Evolutionary conservation across 2,329 filamentous ascomycete species (phyloP), one percentile per base, ranked within the genome.

Genomic region (Epichloe scottii): DNA sequence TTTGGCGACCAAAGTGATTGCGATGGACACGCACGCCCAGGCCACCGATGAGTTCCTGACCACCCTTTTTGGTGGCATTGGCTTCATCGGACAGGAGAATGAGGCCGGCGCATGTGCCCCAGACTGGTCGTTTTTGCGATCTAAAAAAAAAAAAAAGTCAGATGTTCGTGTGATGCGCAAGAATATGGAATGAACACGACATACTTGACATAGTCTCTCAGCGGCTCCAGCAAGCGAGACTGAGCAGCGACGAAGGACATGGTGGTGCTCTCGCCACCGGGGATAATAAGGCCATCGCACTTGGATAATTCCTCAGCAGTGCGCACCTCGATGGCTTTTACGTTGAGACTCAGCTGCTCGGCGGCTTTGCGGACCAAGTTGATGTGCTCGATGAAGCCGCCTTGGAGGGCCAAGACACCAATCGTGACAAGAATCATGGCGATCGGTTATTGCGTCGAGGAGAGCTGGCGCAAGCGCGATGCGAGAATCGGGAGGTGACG

Each of bases 61-160:
- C 91, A 42, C 89, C 89, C 61, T 86, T 83, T 66, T 96, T 97
- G 38, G 87, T 89, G 55, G 84, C 80, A 65, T 91, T 95, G 47
- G 89, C 91, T 53, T 85, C 82, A 62, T 95, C 87, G 2, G 89
- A 85, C 47, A 98, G 82, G 46, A 97, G 73, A 59, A 98, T 96
- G 52, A 97, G 77, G 10, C 93, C 93, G 12, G 93, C 93, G 66
- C 93, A 98, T 19, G 93, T 97, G 51, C 93, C 93, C 91, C 91
- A 98, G 23, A 86, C 87, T 11, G 90, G 90, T 59, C 86, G 89
- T 58, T 85, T 81, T 49, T 81, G 72, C 40, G 87, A n/a, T 33
- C 38, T 26, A 39, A 21, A 14, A 39, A 3, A 39, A 5, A 33
- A 42, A 12, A 30, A 40, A 37, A 5, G 46, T 30, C 30, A 30